These are phyloP conservation scores for Talaromyces sp. DNA, from an alignment of 2,329 filamentous ascomycete species.

Conservation along the genomic window DNA sequence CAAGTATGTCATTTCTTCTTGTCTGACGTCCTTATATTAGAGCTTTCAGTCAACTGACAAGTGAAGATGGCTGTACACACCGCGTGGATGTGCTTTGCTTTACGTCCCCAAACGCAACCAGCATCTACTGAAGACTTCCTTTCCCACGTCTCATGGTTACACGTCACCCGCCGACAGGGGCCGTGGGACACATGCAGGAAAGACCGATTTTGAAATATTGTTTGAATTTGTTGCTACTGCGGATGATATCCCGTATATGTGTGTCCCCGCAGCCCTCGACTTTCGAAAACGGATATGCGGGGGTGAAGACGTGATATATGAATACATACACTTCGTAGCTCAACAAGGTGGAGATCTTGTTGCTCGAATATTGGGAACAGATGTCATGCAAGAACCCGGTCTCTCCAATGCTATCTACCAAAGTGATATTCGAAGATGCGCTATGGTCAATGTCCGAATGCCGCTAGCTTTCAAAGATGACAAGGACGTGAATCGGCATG, in stretches of 20 bases:
- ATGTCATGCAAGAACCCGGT: constrained; percentile 57
- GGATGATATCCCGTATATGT: constrained; percentile 67
- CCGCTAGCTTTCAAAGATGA: constrained; percentile 50
- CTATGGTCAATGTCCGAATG: constrained; percentile 67
- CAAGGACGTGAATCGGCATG: constrained; percentile 15
- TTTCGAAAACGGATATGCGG: constrained; percentile 67
- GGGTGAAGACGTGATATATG: constrained; percentile 65
- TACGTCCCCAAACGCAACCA: constrained; percentile 76
- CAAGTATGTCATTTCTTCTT: constrained; percentile 47
- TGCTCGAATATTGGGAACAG: constrained; percentile 61
- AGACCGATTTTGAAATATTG: constrained; percentile 59
- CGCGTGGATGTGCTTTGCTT: constrained; percentile 73
- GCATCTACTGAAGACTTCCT: constrained; percentile 62
- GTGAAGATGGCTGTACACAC: constrained; percentile 73
- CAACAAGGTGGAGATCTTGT: constrained; percentile 57
- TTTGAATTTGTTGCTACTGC: constrained; percentile 75
- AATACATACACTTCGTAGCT: constrained; percentile 60
- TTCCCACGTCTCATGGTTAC: constrained; percentile 80
- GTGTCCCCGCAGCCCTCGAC: constrained; percentile 63
- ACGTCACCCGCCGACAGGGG: constrained; percentile 45
- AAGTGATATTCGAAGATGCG: constrained; percentile 55
- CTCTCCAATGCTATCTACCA: constrained; percentile 21
- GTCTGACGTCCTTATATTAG: neutral
- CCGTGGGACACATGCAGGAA: constrained; percentile 41
- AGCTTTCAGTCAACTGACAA: neutral